Percentiles rank a stretch among this genome's conserved stretches.
Evolutionary conservation across 176 grass and related monocot species (phyloP).

Genomic region (Calamus simplicifolius): DNA sequence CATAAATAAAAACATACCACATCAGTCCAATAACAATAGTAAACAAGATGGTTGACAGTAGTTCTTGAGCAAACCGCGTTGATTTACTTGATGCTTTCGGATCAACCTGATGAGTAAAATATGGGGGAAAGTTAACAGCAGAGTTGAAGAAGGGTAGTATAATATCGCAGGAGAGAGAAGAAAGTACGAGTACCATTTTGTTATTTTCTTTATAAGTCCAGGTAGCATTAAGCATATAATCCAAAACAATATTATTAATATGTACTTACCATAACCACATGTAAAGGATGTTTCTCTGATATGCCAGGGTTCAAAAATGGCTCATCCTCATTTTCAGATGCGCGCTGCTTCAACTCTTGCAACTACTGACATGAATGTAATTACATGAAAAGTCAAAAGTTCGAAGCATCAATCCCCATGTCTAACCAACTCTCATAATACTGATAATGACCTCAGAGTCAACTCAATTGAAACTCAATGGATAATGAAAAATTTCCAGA

Average conservation of each 20-base stretch:
- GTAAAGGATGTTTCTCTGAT: slow-evolving; percentile 96
- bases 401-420: too few relatives aligned
- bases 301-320: slow-evolving; percentile 73
- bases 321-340: slow-evolving; percentile 77
- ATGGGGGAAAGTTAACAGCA: slow-evolving; percentile 5
- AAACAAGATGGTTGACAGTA: slow-evolving; percentile 80
- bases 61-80: slow-evolving; percentile 71
- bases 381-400: slow-evolving; percentile 26
- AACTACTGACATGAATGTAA: slow-evolving; percentile 80
- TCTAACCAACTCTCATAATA: too few relatives aligned
- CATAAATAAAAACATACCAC: slow-evolving; percentile 51
- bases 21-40: slow-evolving; percentile 57
- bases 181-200: too few relatives aligned
- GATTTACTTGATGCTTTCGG: slow-evolving; percentile 87
- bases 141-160: neutral
- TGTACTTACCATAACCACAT: slow-evolving; percentile 84
- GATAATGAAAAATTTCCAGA: too few relatives aligned
- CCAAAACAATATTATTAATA: slow-evolving; percentile 2
- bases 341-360: slow-evolving; percentile 93
- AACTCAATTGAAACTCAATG: too few relatives aligned
- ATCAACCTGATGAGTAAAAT: slow-evolving; percentile 66
- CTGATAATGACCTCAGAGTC: too few relatives aligned
- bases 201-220: too few relatives aligned
- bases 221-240: too few relatives aligned
- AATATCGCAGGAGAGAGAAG: slow-evolving; percentile 9